Base-by-base conservation (phyloP, 2,329 filamentous ascomycete species). In the Stachybotrys chlorohalonatus region DNA sequence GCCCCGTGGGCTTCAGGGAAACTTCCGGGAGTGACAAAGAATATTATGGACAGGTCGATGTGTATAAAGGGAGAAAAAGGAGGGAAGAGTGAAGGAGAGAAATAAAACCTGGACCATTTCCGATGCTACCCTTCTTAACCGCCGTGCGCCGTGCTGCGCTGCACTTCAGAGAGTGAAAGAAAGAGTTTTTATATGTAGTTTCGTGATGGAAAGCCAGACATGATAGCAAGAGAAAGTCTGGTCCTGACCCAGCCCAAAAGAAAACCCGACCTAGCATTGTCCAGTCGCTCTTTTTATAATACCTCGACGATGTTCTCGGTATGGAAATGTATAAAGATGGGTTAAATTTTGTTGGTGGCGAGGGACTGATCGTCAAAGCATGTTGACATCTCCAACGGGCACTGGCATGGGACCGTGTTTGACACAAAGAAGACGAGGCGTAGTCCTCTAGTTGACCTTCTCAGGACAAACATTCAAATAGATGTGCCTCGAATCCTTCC, bases 71-170 rank as follows among this genome's bases (percentile, higher is more conserved):
- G 36, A 42, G 36, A 42, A 42, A 11, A 58, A 55, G 57, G 42
- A 47, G 52, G 52, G 54, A 57, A 56, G 56, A 56, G 52, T 54
- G 54, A 53, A 58, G 59, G 60, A 66, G 53, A 63, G 53, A 59
- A 62, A 56, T 31, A 66, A 65, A 56, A 66, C 61, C 64, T 57
- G 57, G 63, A 66, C 63, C 65, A 67, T 58, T 70, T 66, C 67
- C 67, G 71, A 72, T 70, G 69, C 67, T 68, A 63, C 62, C 68
- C 66, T 65, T 60, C 62, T 67, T 68, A 61, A 64, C 67, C 68
- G 64, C 63, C 64, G 57, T 68, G 68, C 70, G 69, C 69, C 66
- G 63, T 69, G 66, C 65, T 68, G 70, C 67, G 69, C 69, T 68
- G 63, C 65, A 69, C 66, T 65, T 65, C 66, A 47, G 46, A 24